Percentiles rank a stretch among this genome's conserved stretches.
Conservation (phyloP, 768 basidiomycete genomes). For the Hypsizygus marmoreus region DNA sequence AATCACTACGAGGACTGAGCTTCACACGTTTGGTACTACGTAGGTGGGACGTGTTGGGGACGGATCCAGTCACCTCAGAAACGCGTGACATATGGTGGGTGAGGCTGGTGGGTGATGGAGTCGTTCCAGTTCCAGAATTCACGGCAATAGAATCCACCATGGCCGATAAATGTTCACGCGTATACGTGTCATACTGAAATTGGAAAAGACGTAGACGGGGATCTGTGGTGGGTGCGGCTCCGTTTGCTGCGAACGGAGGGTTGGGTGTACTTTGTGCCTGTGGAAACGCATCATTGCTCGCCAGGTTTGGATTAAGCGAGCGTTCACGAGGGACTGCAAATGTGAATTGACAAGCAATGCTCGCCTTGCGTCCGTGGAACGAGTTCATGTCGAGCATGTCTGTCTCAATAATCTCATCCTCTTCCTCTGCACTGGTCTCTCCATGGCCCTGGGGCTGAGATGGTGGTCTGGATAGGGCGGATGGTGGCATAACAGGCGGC, state of each 20-base stretch:
- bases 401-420: slow-evolving; percentile 50
- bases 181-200: slow-evolving; percentile 95
- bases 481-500: slow-evolving; percentile 46
- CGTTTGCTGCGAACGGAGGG: slow-evolving; percentile 30
- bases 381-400: slow-evolving; percentile 52
- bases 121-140: slow-evolving; percentile 56
- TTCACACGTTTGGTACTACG: slow-evolving; percentile 82
- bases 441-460: slow-evolving; percentile 1
- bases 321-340: slow-evolving; percentile 60
- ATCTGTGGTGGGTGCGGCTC: slow-evolving; percentile 52
- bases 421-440: slow-evolving; percentile 6
- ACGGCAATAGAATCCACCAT: slow-evolving; percentile 95
- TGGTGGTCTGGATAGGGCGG: slow-evolving; percentile 14
- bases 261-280: slow-evolving; percentile 68
- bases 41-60: slow-evolving; percentile 50
- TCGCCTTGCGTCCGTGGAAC: slow-evolving; percentile 46
- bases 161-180: slow-evolving; percentile 89
- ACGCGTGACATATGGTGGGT: slow-evolving; percentile 47
- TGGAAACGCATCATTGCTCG: slow-evolving; percentile 33
- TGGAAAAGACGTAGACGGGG: slow-evolving; percentile 86
- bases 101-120: slow-evolving; percentile 48
- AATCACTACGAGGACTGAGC: slow-evolving; percentile 68
- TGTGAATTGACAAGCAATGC: slow-evolving; percentile 67
- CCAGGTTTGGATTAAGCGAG: slow-evolving; percentile 29
- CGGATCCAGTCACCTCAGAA: slow-evolving; percentile 42